Base-by-base conservation (phyloP, 306 rosid genomes). In the Trichosanthes cucumerina region DNA sequence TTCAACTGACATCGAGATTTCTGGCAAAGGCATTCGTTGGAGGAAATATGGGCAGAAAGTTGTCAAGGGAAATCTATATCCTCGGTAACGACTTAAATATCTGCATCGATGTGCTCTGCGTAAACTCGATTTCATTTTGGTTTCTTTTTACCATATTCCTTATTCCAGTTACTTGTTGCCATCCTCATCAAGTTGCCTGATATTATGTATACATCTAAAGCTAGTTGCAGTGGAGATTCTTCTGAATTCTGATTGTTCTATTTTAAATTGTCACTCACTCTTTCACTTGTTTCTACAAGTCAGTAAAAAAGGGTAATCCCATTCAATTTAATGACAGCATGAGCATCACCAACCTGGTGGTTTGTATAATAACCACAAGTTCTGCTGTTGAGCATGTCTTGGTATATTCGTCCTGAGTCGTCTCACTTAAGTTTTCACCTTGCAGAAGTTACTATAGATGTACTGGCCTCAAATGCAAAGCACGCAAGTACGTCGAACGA, bases 41-140 rank as follows among this genome's bases (percentile, higher is more conserved):
- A 92, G 97, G 84, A 95, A 95, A 88, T 95, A 95, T 82, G 99
- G 99, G 9, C 97, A 95, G 90, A 95, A 95, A 75, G 93, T 95
- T 83, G 97, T 92, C 26, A 91, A 92, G 88, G 97, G 97, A 19
- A 95, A 90, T 86, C 92, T 96, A 83, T 86, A 87, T 83, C 97
- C 96, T 84, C 90, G 97, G 97, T 92, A 79, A 28, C 77, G 46
- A 63, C 31, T 39, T 9, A 34, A 58, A 1, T 9, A 19, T 66
- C 23, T 41, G 52, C 24, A 4, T 66, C 18, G 49, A 65, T 65
- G 5, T 65, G 73, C 6, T 62, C 73, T 8, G 9, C 31, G 19
- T n/a, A 18, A 70, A 70, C n/a, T 70, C 21, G 12, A 12, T 70
- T 70, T 43, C 38, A 70, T 39, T 39, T 18, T 66, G 74, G 28